A percentile compares a stretch with the other conserved stretches of the same genome.
Evolutionary conservation across 2,329 filamentous ascomycete genomes (phyloP).

Genomic region (Furcasterigmium sp.): DNA sequence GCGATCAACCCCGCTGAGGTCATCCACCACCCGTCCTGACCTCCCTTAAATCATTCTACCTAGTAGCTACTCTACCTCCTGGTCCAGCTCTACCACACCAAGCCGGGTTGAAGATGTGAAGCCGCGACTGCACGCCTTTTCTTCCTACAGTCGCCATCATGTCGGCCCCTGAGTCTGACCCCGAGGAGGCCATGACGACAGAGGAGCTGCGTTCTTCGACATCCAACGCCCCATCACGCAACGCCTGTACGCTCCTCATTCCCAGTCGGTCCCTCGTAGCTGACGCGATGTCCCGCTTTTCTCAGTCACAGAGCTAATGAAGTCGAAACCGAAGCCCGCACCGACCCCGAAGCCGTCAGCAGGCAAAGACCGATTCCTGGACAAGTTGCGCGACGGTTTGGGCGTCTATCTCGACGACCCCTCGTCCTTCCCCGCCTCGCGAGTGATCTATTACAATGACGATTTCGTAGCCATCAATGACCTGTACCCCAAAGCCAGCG

Average conservation of each 20-base stretch:
- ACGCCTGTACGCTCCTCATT: slow-evolving; percentile 33
- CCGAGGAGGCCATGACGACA: slow-evolving; percentile 34
- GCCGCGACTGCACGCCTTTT: no score
- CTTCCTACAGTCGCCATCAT: slow-evolving; percentile 14
- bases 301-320: slow-evolving; percentile 31
- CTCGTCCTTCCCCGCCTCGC: slow-evolving; percentile 50
- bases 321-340: slow-evolving; percentile 26
- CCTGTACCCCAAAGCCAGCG: slow-evolving; percentile 75
- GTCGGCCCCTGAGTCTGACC: slow-evolving; percentile 17
- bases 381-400: slow-evolving; percentile 54
- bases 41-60: no score
- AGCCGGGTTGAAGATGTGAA: no score
- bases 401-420: slow-evolving; percentile 63
- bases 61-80: no score
- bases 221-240: slow-evolving; percentile 22
- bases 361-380: slow-evolving; percentile 20
- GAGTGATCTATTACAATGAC: slow-evolving; percentile 61
- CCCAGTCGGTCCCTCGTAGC: background rate
- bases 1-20: no score
- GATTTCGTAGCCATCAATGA: slow-evolving; percentile 76
- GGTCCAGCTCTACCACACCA: no score
- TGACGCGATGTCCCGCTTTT: background rate
- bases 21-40: no score
- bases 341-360: slow-evolving; percentile 6
- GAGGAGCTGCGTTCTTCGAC: slow-evolving; percentile 28